These are phyloP conservation scores for Parasitella parasitica DNA, from an alignment of 371 early-diverging fungal genomes.

Conservation along the genomic window DNA sequence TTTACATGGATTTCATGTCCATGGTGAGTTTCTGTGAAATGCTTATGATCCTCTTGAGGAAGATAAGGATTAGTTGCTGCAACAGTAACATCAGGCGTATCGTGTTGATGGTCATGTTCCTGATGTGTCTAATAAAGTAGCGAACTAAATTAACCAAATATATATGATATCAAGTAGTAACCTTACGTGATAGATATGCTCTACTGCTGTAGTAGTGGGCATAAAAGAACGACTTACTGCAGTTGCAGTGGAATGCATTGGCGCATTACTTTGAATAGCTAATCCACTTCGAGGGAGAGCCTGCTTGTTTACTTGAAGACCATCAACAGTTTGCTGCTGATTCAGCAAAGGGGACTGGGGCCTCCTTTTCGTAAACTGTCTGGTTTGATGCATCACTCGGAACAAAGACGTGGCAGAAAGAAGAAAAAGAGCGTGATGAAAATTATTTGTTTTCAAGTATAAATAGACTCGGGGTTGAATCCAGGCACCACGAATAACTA, in stretches of 20 bases:
- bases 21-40: background rate
- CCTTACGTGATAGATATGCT: background rate
- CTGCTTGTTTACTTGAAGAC: constrained; percentile 6
- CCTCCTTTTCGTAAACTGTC: constrained; percentile 24
- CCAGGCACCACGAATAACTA: background rate
- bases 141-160: background rate
- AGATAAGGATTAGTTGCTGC: background rate
- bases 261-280: constrained; percentile 18
- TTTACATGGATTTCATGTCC: constrained; percentile 8
- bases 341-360: constrained; percentile 14
- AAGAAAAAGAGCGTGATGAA: background rate
- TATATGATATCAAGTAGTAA: background rate
- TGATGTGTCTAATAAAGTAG: background rate
- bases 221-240: background rate
- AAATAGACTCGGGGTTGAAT: background rate
- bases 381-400: constrained; percentile 18
- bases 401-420: background rate
- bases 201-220: background rate
- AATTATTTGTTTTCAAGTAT: background rate
- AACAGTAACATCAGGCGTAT: background rate
- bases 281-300: constrained; percentile 8
- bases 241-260: background rate
- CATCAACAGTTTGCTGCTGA: constrained; percentile 11
- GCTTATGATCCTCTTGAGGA: background rate
- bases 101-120: background rate